A percentile compares a stretch with the other conserved stretches of the same genome.
Evolutionary conservation across 2,329 filamentous ascomycete genomes (phyloP).

Genomic region (Penicillium sp.): DNA sequence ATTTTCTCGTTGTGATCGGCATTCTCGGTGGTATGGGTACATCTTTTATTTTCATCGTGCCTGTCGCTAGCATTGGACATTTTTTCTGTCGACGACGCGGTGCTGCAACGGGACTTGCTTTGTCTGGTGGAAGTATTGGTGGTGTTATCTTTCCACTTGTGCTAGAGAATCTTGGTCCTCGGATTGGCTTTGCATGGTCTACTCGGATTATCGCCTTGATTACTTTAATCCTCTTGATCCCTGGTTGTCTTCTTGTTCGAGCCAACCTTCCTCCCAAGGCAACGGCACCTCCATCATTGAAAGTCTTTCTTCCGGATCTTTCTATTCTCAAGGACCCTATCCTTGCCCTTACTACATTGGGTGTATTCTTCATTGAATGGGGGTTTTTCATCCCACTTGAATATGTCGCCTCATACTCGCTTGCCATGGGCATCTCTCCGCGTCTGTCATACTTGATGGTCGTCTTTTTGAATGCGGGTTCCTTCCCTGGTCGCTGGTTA

Average conservation of each 20-base stretch:
- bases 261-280: conserved; percentile 10
- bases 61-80: conserved; percentile 17
- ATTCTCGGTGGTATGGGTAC: conserved; percentile 15
- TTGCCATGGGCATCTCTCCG: conserved; percentile 25
- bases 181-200: conserved; percentile 20
- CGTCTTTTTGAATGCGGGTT: conserved; percentile 32
- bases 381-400: conserved; percentile 38
- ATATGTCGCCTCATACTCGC: conserved; percentile 35
- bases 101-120: conserved; percentile 15
- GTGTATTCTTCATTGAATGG: conserved; percentile 37
- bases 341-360: conserved; percentile 25
- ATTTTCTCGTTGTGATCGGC: conserved; percentile 16
- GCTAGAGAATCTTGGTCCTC: conserved; percentile 11
- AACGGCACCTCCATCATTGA: conserved; percentile 12
- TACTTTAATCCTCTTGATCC: conserved; percentile 13
- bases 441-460: conserved; percentile 32
- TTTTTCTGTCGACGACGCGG: conserved; percentile 17
- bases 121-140: conserved; percentile 17
- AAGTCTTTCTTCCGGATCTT: conserved; percentile 16
- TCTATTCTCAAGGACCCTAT: conserved; percentile 13
- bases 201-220: conserved; percentile 18
- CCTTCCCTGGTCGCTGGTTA: conserved; percentile 33
- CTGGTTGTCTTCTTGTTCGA: conserved; percentile 12
- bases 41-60: conserved; percentile 19
- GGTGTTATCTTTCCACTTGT: conserved; percentile 23